A percentile compares a stretch with the other conserved stretches of the same genome.
phyloP scores from a whole-genome alignment of 176 grass and related monocot genomes.

The Oryza coarctata region DNA sequence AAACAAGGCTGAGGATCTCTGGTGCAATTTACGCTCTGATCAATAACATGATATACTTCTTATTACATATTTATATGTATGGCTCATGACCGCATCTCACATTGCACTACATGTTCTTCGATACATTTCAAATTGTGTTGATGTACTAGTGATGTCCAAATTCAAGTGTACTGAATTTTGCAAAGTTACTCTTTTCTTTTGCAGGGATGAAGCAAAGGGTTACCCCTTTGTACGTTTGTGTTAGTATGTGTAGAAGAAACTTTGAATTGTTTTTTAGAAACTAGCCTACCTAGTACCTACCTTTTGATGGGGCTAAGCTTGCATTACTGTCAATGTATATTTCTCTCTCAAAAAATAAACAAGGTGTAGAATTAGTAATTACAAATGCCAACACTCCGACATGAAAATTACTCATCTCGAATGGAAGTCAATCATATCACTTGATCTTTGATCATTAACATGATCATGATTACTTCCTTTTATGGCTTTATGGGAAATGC shows the following conservation, averaged over 20 bases:
- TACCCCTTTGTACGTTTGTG: not conserved
- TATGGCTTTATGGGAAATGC: slow-evolving; percentile 20
- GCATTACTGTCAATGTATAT: not conserved
- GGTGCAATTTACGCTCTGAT: not conserved
- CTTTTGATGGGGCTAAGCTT: not conserved
- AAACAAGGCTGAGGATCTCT: not conserved
- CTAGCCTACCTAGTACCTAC: not conserved
- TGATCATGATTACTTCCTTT: slow-evolving; percentile 32
- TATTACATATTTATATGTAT: not conserved
- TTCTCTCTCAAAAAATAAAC: not conserved
- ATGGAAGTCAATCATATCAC: slow-evolving; percentile 32
- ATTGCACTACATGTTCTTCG: not conserved
- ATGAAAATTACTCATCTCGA: slow-evolving; percentile 1
- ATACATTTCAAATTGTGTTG: not conserved
- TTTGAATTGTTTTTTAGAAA: not conserved
- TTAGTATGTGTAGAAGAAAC: not conserved
- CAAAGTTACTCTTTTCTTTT: not conserved
- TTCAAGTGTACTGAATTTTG: not conserved
- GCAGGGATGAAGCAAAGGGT: not conserved
- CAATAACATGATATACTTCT: not conserved
- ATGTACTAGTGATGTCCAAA: not conserved
- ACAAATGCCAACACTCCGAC: slow-evolving; percentile 23
- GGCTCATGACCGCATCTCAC: not conserved
- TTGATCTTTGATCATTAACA: slow-evolving; percentile 43
- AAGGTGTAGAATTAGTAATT: not conserved